These are phyloP conservation scores for Murraya koenigii DNA, from an alignment of 345 rosid genomes.

Conservation along the genomic window DNA sequence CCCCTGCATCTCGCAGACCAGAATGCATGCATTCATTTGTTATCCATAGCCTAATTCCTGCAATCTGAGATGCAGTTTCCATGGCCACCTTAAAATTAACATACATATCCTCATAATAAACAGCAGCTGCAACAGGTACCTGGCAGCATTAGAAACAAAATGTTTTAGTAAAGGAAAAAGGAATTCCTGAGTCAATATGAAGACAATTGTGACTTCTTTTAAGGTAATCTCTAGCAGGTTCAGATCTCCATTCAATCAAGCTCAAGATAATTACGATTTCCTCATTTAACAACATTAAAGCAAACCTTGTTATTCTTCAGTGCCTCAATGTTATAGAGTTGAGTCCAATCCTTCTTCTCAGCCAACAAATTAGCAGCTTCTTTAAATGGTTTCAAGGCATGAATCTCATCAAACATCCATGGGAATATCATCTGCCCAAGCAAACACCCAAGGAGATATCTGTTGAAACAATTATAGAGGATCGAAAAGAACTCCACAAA, in stretches of 20 bases:
- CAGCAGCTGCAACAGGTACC: conserved; percentile 93
- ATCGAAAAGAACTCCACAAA: neutral
- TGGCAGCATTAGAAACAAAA: conserved; percentile 21
- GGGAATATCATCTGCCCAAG: conserved; percentile 64
- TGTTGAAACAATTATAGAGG: neutral
- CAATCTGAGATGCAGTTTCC: conserved; percentile 75
- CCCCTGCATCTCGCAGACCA: conserved; percentile 80
- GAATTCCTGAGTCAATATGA: neutral
- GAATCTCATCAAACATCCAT: conserved; percentile 94
- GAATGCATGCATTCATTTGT: conserved; percentile 93
- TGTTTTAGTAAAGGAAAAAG: neutral
- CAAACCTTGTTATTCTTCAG: conserved; percentile 65
- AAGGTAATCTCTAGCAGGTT: neutral
- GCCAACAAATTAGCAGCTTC: conserved; percentile 65
- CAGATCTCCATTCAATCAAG: neutral
- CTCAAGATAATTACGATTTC: neutral
- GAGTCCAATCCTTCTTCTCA: conserved; percentile 83
- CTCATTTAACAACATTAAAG: neutral
- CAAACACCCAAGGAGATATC: conserved; percentile 3
- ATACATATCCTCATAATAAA: conserved; percentile 83
- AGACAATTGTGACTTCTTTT: neutral
- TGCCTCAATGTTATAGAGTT: conserved; percentile 46
- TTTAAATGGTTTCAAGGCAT: conserved; percentile 66
- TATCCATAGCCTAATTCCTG: conserved; percentile 75
- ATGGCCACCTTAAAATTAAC: conserved; percentile 75